Base-by-base conservation (phyloP, 1,284 basidiomycete species). In the Ganoderma lingzhi region DNA sequence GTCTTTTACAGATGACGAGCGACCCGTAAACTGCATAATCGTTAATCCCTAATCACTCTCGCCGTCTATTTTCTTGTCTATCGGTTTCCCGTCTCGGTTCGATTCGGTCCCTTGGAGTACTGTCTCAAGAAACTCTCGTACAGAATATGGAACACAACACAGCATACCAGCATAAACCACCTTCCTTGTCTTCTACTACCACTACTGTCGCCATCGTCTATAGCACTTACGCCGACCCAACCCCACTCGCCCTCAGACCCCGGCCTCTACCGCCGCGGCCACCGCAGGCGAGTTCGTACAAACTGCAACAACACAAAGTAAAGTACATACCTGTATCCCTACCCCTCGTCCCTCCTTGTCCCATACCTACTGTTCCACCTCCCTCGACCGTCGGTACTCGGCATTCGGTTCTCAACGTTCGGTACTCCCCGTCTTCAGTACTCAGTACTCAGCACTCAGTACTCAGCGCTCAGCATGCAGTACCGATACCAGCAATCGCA, bases 21-120 rank as follows among this genome's bases (percentile, higher is more conserved):
- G 37, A 45, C 68, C 67, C 39, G 62, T 71, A 71, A 64, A 61
- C 42, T 71, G 66, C 72, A 64, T 73, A 73, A 73, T 71, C 62
- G 66, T 60, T 73, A 71, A 70, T 70, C 59, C 62, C 53, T 66
- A 70, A 68, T 70, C 65, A 63, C 32, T 10, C 41, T 48, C 59
- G 56, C 23, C 53, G 1, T 51, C 30, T 44, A n/a, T 37, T 53
- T 35, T 35, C 45, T 62, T 62, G 60, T 37, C 48, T 35, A 35
- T 64, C 39, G 59, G 41, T 61, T 61, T 12, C 39, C 39, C 62
- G 17, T n/a, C 51, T 35, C 28, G 53, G 15, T 17, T 45, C 45
- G 19, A 28, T n/a, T 35, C 39, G 35, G 35, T 53, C 35, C 62
- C 19, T n/a, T 23, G 62, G 30, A 37, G 12, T 39, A 51, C 30